Evolutionary conservation across 164 flowering plant species (phyloP), one percentile per base, ranked within the genome.

Genomic region (Stephania japonica): DNA sequence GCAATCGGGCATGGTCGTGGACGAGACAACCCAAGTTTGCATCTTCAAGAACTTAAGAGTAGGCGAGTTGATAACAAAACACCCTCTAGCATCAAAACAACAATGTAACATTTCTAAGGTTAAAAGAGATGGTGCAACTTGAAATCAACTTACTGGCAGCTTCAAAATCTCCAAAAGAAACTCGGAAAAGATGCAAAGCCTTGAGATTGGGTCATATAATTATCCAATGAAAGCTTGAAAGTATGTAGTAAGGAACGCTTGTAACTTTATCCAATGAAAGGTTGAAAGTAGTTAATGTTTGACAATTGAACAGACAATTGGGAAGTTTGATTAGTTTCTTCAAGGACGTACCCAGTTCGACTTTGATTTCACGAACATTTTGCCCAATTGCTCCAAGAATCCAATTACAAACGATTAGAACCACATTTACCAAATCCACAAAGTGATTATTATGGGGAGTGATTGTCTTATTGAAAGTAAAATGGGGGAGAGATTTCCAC

Each of bases 401-500:
- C 61, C 0, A 53, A 5, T 6, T 16, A 18, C 6, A 14, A 53
- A 53, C 1, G 19, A 6, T 50, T 10, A 50, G 59, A 13, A 50
- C 59, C 59, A 13, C 1, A 16, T 50, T 50, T 7, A 50, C 4
- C 59, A 50, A 50, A 50, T 12, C 19, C 59, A 13, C 18, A n/a
- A 50, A 1, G 4, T 10, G 13, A 4, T 50, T 10, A 10, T 50
- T 50, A 16, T n/a, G 19, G 1, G 59, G 59, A 1, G 59, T n/a
- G n/a, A n/a, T 50, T 12, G n/a, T 66, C 38, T 24, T 10, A 11
- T 72, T 21, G 69, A 72, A 72, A 69, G n/a, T 72, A 1, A 72
- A 11, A 65, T n/a, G 9, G n/a, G 69, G 75, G 38, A 64, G 24
- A 65, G 43, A 65, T 4, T 56, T 16, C 75, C 75, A 72, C 3